Base-by-base conservation (phyloP, 78 protist genomes). In the Diacronema lutheri region DNA sequence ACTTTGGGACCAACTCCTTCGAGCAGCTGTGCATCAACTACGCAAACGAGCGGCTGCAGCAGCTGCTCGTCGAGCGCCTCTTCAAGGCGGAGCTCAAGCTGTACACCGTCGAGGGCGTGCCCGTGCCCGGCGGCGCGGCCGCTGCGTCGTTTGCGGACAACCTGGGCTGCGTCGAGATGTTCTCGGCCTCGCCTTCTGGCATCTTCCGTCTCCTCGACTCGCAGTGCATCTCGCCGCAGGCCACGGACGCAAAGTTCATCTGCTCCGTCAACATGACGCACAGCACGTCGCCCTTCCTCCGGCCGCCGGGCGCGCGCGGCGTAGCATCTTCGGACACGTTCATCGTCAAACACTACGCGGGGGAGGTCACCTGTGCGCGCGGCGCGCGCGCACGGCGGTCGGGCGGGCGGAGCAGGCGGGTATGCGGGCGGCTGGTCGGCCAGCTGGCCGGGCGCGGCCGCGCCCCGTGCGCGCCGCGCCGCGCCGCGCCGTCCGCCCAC, bases 41-140 rank as follows among this genome's bases (percentile, higher is more conserved):
- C 81, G 93, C 94, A 66, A 95, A 95, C 86, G 97, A 95, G 88
- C 90, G 82, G 50, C 91, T 95, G 50, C 97, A 95, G 77, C 93
- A 90, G 71, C 65, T 81, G 37, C 93, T 93, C 66, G 87, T 81
- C 62, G 83, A 92, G 40, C 74, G 74, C 77, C 55, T 80, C 55
- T 91, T 91, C 86, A 84, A 69, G 81, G 5, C 4, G 50, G 96
- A 94, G 87, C 93, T 87, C 69, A 73, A 0, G 29, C 87, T 80
- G 31, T 93, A 94, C 88, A 79, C 57, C 9, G 35, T 68, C 21
- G 98, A 96, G 83, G 88, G 86, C 77, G 93, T 94, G 37, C 91
- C 83, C 33, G n/a, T n/a, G n/a, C n/a, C n/a, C n/a, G n/a, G n/a
- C n/a, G n/a, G n/a, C n/a, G n/a, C n/a, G n/a, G n/a, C 90, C 92